Evolutionary conservation across 768 basidiomycete species (phyloP).

Genomic region (Lactifluus echinatus): DNA sequence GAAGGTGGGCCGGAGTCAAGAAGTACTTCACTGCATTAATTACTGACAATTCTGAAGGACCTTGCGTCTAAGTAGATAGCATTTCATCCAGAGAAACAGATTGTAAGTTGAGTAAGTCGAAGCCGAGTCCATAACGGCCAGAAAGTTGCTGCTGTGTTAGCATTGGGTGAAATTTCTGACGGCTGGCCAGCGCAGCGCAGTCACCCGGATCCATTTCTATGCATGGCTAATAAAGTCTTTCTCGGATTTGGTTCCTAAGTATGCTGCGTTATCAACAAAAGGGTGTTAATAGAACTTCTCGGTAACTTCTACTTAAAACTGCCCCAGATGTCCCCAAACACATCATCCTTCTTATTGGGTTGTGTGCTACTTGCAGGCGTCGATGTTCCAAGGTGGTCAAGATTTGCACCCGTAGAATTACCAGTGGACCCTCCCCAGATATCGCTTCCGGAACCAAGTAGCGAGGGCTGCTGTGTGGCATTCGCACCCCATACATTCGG

Average conservation of each 20-base stretch:
- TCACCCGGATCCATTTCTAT: no score
- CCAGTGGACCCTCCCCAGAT: constrained; percentile 46
- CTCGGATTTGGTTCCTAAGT: background rate
- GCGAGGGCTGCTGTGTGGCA: constrained; percentile 27
- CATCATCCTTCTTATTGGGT: constrained; percentile 60
- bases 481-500: constrained; percentile 30
- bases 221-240: background rate
- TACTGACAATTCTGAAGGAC: constrained; percentile 22
- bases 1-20: constrained; percentile 39
- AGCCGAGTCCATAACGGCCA: background rate
- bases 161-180: background rate
- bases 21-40: background rate
- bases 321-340: constrained; percentile 79
- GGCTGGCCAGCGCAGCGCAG: background rate
- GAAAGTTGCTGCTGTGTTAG: background rate
- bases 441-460: constrained; percentile 37
- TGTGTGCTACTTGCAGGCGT: constrained; percentile 24
- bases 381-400: constrained; percentile 32
- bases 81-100: background rate
- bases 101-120: background rate
- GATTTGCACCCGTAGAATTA: constrained; percentile 17
- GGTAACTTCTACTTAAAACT: constrained; percentile 52
- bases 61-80: constrained; percentile 15
- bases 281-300: background rate
- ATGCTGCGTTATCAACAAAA: background rate